phyloP scores from a whole-genome alignment of 2,329 filamentous ascomycete species.

The Byssoonygena ceratinophila region DNA sequence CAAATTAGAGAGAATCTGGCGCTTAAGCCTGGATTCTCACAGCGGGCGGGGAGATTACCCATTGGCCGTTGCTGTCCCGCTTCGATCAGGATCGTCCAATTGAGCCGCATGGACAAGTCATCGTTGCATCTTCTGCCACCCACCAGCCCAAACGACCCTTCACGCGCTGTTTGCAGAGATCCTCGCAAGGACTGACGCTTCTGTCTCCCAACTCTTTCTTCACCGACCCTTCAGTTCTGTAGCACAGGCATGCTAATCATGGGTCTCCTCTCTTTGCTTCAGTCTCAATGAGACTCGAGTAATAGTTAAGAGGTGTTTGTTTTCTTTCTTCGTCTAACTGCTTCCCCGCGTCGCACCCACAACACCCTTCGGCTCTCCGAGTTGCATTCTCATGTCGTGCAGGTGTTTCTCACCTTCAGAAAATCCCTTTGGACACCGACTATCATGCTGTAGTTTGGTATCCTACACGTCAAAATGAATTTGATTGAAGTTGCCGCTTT shows the following conservation, averaged over 20 bases:
- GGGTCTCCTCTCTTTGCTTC: neutral
- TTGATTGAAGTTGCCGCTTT: constrained; percentile 37
- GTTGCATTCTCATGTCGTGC: neutral
- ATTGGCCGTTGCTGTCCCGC: constrained; percentile 7
- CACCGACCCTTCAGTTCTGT: neutral
- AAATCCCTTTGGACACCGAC: neutral
- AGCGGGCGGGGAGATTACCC: neutral
- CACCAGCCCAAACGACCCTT: neutral
- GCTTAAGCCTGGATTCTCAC: neutral
- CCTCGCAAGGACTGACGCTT: too few species aligned
- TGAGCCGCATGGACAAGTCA: constrained; percentile 10
- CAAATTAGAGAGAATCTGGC: neutral
- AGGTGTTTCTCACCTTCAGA: neutral
- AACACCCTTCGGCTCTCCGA: neutral
- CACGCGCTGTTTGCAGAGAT: too few species aligned
- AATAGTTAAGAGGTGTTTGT: neutral
- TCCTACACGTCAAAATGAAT: constrained; percentile 24
- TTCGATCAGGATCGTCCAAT: neutral
- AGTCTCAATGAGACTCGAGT: neutral
- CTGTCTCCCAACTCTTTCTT: neutral
- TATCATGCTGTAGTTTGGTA: constrained; percentile 5
- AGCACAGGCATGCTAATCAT: neutral
- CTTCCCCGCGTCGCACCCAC: neutral
- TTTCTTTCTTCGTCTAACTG: neutral
- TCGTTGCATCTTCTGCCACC: constrained; percentile 8